Evolutionary conservation across 352 stramenopile species (phyloP), one percentile per base, ranked within the genome.

Genomic region (Pythium folliculosum): DNA sequence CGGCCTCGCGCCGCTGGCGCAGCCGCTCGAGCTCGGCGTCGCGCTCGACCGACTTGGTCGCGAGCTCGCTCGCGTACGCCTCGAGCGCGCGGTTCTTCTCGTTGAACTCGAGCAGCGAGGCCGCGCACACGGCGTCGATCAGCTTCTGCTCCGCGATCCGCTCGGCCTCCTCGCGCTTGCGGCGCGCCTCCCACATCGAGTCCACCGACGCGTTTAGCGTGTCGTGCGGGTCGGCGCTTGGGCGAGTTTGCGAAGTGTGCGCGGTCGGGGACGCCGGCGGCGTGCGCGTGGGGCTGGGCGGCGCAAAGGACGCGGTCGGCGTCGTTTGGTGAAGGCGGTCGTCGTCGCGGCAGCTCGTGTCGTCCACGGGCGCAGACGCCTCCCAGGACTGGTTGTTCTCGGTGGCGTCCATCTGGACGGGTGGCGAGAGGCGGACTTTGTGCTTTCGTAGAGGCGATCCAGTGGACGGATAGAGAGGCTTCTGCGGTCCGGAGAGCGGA

Each of bases 121-220:
- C 85, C 65, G 88, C 84, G 54, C 84, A 87, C 27, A 95, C 87
- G 0, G 87, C 87, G 23, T 92, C 82, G 13, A 95, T 72, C 13
- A 95, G 72, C 62, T 93, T 91, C 59, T 84, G 77, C 21, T 95
- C 84, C 5, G 80, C 79, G 32, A 86, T 66, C 30, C 80, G 70
- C 52, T 92, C 78, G 1, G 83, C 80, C 23, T 82, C 75, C 60
- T 86, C 71, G 2, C 83, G 73, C 1, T 68, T 70, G 17, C 75
- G 80, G 22, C 84, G 82, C 16, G 81, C 83, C 51, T 88, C 81
- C 81, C 81, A 91, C 81, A 89, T 89, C 4, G 67, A 73, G 19
- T 88, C 77, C 3, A 85, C 76, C 3, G 80, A 73, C 2, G 64
- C 59, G 54, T 81, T 74, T 27, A 84, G 63, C 37, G 59, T 40